Evolutionary conservation across 2,329 filamentous ascomycete species (phyloP).

Genomic region (Drechslerella stenobrocha): DNA sequence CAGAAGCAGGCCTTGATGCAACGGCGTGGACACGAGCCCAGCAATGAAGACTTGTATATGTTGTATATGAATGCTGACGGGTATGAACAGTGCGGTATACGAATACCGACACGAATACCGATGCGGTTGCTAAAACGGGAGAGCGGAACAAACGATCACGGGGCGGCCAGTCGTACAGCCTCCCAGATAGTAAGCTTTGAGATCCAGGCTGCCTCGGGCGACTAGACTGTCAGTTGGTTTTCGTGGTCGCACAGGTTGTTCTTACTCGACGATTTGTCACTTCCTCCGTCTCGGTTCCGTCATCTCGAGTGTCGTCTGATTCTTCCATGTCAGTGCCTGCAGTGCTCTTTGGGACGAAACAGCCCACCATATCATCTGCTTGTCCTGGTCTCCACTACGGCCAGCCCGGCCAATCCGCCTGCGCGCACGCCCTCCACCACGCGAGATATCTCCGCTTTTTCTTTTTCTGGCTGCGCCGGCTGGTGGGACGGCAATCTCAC

Average conservation of each 20-base stretch:
- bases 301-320: constrained; percentile 40
- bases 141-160: constrained; percentile 42
- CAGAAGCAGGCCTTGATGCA: no score
- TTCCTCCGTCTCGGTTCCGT: constrained; percentile 24
- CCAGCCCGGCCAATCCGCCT: constrained; percentile 38
- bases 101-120: no score
- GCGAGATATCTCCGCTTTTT: constrained; percentile 28
- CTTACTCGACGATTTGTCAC: constrained; percentile 34
- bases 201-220: not conserved
- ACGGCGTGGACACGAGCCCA: no score
- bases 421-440: constrained; percentile 44
- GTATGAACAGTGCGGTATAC: no score
- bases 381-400: constrained; percentile 24
- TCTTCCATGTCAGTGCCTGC: constrained; percentile 22
- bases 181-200: no score
- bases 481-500: constrained; percentile 41
- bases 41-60: no score
- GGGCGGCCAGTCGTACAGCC: constrained; percentile 39
- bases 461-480: no score
- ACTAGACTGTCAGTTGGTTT: constrained; percentile 28
- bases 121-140: no score
- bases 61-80: no score
- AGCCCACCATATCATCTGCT: constrained; percentile 41
- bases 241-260: constrained; percentile 28
- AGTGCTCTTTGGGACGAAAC: constrained; percentile 46